phyloP scores from a whole-genome alignment of 306 rosid genomes.

The Oemleria cerasiformis region DNA sequence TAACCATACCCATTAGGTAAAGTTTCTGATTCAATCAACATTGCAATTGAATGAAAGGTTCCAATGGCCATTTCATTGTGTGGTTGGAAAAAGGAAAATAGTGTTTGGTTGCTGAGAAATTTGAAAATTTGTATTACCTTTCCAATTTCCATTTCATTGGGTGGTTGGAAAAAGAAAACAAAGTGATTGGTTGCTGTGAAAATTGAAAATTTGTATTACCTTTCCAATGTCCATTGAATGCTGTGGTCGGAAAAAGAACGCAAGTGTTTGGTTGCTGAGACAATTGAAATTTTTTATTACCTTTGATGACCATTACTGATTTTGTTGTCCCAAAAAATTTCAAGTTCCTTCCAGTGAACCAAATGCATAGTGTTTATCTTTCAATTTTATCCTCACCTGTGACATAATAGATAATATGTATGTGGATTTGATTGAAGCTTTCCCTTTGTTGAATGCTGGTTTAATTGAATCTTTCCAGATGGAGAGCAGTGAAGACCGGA shows the following conservation, averaged over 20 bases:
- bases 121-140: too few relatives aligned
- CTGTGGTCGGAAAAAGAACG: too few relatives aligned
- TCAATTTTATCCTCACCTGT: too few relatives aligned
- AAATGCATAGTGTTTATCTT: too few relatives aligned
- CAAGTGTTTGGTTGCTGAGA: background rate
- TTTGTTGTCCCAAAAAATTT: too few relatives aligned
- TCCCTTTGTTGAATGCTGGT: background rate
- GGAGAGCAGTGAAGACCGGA: slow-evolving; percentile 35
- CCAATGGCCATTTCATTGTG: background rate
- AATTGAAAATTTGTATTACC: too few relatives aligned
- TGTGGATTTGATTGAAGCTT: too few relatives aligned
- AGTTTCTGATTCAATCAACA: background rate
- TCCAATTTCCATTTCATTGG: background rate
- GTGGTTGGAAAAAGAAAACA: too few relatives aligned
- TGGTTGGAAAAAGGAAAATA: background rate
- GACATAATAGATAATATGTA: too few relatives aligned
- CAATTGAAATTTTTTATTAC: too few relatives aligned
- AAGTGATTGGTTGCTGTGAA: background rate
- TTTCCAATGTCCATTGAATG: background rate
- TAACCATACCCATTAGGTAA: background rate
- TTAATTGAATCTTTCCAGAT: slow-evolving; percentile 17
- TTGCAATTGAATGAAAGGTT: background rate
- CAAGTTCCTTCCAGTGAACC: too few relatives aligned
- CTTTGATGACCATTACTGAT: too few relatives aligned
- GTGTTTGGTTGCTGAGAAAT: background rate